Conservation (phyloP, 2,329 filamentous ascomycete genomes). For the Fusarium nurragi region DNA sequence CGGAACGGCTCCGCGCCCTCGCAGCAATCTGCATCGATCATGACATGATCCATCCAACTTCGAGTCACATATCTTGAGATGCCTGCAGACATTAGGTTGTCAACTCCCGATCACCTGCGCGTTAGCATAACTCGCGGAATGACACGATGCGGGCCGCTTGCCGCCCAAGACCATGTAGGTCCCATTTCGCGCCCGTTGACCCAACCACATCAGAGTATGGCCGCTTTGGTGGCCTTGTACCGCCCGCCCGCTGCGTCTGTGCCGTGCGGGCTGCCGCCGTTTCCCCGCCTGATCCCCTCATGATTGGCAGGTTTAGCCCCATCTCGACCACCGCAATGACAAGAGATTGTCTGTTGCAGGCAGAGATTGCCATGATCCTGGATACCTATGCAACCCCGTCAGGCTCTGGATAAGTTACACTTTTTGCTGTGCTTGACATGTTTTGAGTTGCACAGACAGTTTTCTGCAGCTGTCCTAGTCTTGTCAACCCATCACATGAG, state of each 20-base stretch:
- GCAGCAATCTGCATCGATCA: conserved; percentile 33
- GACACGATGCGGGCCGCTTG: conserved; percentile 36
- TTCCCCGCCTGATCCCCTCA: conserved; percentile 20
- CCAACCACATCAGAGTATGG: conserved; percentile 28
- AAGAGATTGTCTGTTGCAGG: conserved; percentile 37
- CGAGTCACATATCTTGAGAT: conserved; percentile 6
- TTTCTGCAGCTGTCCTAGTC: conserved; percentile 22
- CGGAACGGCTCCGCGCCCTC: conserved; percentile 20
- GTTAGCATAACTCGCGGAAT: conserved; percentile 28
- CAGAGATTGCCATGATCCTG: conserved; percentile 30
- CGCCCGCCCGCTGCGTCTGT: conserved; percentile 31
- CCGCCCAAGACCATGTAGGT: conserved; percentile 29
- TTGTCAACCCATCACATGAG: conserved; percentile 26
- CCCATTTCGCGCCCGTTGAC: conserved; percentile 33
- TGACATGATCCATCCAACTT: conserved; percentile 26
- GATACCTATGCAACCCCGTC: conserved; percentile 18
- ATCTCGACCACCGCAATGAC: conserved; percentile 26
- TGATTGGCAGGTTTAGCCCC: conserved; percentile 42
- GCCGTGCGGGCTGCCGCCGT: conserved; percentile 35
- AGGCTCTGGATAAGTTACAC: conserved; percentile 20
- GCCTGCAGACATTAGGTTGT: conserved; percentile 6
- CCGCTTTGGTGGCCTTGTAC: conserved; percentile 29
- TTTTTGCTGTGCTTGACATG: conserved; percentile 14
- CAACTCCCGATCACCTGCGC: conserved; percentile 16
- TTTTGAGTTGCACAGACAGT: conserved; percentile 4